phyloP scores from a whole-genome alignment of 225 moss, liverwort and hornwort genomes.

The Takakia lepidozioides region DNA sequence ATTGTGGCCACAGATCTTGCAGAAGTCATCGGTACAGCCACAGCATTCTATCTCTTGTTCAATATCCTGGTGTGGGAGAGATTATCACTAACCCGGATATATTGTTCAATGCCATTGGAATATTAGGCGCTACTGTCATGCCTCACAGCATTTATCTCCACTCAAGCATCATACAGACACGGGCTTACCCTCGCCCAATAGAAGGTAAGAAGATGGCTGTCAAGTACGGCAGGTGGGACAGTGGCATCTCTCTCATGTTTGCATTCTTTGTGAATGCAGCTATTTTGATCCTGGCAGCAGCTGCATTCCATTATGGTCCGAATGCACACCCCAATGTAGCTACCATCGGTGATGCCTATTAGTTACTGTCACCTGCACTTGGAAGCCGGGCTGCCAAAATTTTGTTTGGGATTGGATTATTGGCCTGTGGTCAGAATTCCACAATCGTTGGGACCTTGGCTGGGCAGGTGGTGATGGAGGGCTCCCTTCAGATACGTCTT shows the following conservation, averaged over 20 bases:
- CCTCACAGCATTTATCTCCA: conserved; percentile 89
- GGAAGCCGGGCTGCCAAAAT: conserved; percentile 57
- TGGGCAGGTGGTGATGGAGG: conserved; percentile 94
- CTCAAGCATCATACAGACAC: conserved; percentile 87
- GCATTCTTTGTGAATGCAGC: conserved; percentile 84
- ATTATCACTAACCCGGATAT: conserved; percentile 73
- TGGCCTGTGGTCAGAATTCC: conserved; percentile 84
- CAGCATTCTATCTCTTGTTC: conserved; percentile 74
- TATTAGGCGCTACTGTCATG: conserved; percentile 88
- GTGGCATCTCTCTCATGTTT: conserved; percentile 60
- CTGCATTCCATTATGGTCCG: conserved; percentile 74
- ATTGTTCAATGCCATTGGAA: conserved; percentile 72
- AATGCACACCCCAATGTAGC: conserved; percentile 35
- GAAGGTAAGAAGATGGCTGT: conserved; percentile 79
- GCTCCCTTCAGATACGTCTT: conserved; percentile 67
- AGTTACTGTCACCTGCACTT: conserved; percentile 65
- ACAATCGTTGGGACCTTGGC: conserved; percentile 86
- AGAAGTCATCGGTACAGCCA: conserved; percentile 90
- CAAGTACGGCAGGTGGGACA: conserved; percentile 79
- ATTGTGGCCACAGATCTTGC: conserved; percentile 90
- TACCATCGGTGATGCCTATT: conserved; percentile 76
- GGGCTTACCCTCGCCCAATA: conserved; percentile 76
- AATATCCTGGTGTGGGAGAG: conserved; percentile 79
- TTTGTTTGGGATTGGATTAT: conserved; percentile 68
- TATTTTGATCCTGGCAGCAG: conserved; percentile 79